Percentiles rank a stretch among this genome's conserved stretches.
phyloP scores from a whole-genome alignment of 1,284 basidiomycete species.

The Heterobasidion irregulare region DNA sequence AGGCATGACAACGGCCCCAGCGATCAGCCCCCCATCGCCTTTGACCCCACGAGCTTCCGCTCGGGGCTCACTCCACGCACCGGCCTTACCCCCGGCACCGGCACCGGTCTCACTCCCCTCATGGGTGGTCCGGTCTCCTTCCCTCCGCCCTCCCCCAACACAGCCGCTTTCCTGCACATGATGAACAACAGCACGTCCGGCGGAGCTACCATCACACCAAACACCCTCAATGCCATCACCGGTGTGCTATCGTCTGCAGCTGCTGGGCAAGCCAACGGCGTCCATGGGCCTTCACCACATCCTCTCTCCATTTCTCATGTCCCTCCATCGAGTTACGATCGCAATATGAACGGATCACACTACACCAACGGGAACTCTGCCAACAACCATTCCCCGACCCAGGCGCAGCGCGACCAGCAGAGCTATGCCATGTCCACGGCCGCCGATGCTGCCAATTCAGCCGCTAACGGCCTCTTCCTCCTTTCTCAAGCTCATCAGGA shows the following conservation, averaged over 20 bases:
- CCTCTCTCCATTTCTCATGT: constrained; percentile 13
- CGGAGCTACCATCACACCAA: constrained; percentile 79
- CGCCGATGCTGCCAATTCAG: constrained; percentile 43
- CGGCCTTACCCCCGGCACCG: constrained; percentile 49
- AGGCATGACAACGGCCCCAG: constrained; percentile 28
- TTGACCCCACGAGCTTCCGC: constrained; percentile 73
- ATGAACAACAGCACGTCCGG: constrained; percentile 63
- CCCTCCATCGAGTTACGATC: constrained; percentile 12
- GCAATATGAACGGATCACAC: constrained; percentile 14
- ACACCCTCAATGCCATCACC: constrained; percentile 78
- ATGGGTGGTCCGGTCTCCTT: constrained; percentile 70
- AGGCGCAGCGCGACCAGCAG: constrained; percentile 16
- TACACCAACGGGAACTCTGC: constrained; percentile 22
- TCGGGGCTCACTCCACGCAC: constrained; percentile 77
- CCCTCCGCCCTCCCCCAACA: constrained; percentile 84
- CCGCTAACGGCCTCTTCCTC: constrained; percentile 88
- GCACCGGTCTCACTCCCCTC: constrained; percentile 80
- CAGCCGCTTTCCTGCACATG: constrained; percentile 88
- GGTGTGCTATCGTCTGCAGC: constrained; percentile 43
- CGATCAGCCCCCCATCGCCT: constrained; percentile 26
- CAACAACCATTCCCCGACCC: constrained; percentile 21
- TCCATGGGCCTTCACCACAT: constrained; percentile 11
- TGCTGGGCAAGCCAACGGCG: constrained; percentile 2
- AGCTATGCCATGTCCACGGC: constrained; percentile 34
- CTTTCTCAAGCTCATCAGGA: constrained; percentile 93